Evolutionary conservation across 345 rosid genomes (phyloP), one percentile per base, ranked within the genome.

Genomic region (Gossypium rotundifolium): DNA sequence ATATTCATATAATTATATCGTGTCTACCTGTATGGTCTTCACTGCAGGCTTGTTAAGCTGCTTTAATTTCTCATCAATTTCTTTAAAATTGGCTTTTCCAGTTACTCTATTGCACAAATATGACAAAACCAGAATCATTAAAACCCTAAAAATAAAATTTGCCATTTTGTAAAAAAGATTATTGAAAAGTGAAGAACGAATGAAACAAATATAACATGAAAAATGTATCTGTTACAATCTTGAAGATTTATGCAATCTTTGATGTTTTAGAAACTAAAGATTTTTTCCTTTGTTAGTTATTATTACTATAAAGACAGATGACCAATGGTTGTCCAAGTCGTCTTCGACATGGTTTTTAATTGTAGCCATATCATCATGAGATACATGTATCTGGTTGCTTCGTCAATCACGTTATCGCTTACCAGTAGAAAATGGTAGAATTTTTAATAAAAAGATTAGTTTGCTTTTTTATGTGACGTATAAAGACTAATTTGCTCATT

Each of bases 1-100:
- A 11, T 17, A 53, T 33, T 33, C 7, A 5, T 33, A 5, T 33
- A 33, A 33, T 5, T 33, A 33, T 5, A 33, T 33, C 40, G 7
- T 33, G 40, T 33, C 7, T 33, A 51, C 89, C 79, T 73, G 60
- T 46, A 88, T 65, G 17, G 81, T 79, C 71, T 86, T 85, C 27
- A 78, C 63, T 1, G 88, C 83, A 62, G 88, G 86, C 60, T 88
- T 88, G 45, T 85, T 83, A 22, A 88, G 81, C 68, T 62, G 75
- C 82, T 75, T 86, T 1, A 86, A 20, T 48, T 72, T 83, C 70
- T 66, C 54, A 33, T 81, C 79, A 33, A 88, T 60, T 17, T 80
- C 84, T 29, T 1, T 11, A 38, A 69, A 40, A 57, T 46, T 20
- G 69, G 11, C 38, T 70, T 14, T 55, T 11, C 71, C 79, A 9